Percentiles rank a stretch among this genome's conserved stretches.
phyloP scores from a whole-genome alignment of 129 eudicot species.

The Deinandra increscens region DNA sequence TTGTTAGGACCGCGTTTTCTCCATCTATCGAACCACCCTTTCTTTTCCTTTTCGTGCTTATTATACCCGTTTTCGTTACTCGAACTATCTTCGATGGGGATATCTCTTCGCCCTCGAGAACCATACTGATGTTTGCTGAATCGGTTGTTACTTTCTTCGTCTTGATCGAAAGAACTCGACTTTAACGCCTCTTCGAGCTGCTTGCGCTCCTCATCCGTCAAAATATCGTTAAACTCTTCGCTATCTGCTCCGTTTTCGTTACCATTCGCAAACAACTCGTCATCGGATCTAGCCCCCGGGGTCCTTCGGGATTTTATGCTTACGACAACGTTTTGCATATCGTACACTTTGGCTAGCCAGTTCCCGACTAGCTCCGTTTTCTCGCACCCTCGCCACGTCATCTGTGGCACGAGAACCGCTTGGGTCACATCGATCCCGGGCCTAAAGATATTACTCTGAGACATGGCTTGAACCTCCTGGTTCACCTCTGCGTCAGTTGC shows the following conservation, averaged over 20 bases:
- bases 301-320: constrained; percentile 47
- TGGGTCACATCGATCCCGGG: constrained; percentile 55
- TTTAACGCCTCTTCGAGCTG: constrained; percentile 48
- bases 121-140: constrained; percentile 29
- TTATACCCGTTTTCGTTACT: constrained; percentile 18
- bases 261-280: constrained; percentile 27
- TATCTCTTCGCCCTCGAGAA: constrained; percentile 30
- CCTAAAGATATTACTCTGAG: constrained; percentile 39
- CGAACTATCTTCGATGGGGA: constrained; percentile 30
- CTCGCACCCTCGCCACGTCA: constrained; percentile 52
- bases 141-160: constrained; percentile 28
- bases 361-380: constrained; percentile 42
- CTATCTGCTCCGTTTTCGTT: constrained; percentile 40
- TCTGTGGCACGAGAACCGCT: constrained; percentile 53
- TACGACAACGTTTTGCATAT: constrained; percentile 55
- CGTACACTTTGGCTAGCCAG: constrained; percentile 54
- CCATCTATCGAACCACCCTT: constrained; percentile 60
- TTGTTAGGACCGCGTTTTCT: constrained; percentile 40
- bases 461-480: constrained; percentile 48
- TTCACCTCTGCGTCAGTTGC: constrained; percentile 45
- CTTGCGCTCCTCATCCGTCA: constrained; percentile 49
- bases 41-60: constrained; percentile 40
- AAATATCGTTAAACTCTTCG: constrained; percentile 41
- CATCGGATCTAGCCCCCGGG: constrained; percentile 45
- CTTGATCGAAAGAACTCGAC: constrained; percentile 27